Base-by-base conservation (phyloP, 495 filamentous ascomycete genomes). In the Aspergillus sparsus region DNA sequence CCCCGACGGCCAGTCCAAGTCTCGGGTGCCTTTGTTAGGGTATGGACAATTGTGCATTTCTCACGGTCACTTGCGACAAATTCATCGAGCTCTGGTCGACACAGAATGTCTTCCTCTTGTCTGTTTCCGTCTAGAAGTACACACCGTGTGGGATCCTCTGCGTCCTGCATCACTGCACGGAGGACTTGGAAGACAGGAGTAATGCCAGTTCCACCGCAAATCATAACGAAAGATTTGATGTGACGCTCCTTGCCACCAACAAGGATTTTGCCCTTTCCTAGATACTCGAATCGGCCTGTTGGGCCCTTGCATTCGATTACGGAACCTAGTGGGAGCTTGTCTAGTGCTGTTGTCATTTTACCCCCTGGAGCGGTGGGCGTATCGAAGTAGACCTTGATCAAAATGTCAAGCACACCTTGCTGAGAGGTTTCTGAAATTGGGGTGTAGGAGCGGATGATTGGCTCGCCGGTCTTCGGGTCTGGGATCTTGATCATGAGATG, bases 171-270 rank as follows among this genome's bases (percentile, higher is more conserved):
- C 2, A 94, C 84, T 5, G 91, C 90, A 33, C 91, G 78, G 37
- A 97, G 78, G 1, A 97, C 91, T 62, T 96, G 90, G 75, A 88
- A 96, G 56, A 97, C 89, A 1, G 93, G 93, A 42, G 93, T 98
- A 65, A 98, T 90, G 3, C 93, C 93, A 3, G 84, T 90, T 37
- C 93, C 93, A 33, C 83, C 93, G 61, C 90, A 94, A 51, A 98
- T 89, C 93, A 98, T 97, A 63, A 86, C 78, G 71, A 98, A 92
- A 27, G 79, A 81, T 42, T 80, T 80, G 1, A 96, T 84, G 2
- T 62, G 72, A 12, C 89, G 72, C 60, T 82, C 72, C 36, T 75
- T 77, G 4, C 83, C 85, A 39, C 83, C 82, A 37, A 97, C 74
- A 0, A 78, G 63, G 59, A 92, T 89, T 8, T 72, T 62, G 0